Conservation (phyloP, 1,284 basidiomycete genomes). For the Amylostereum chailletii region DNA sequence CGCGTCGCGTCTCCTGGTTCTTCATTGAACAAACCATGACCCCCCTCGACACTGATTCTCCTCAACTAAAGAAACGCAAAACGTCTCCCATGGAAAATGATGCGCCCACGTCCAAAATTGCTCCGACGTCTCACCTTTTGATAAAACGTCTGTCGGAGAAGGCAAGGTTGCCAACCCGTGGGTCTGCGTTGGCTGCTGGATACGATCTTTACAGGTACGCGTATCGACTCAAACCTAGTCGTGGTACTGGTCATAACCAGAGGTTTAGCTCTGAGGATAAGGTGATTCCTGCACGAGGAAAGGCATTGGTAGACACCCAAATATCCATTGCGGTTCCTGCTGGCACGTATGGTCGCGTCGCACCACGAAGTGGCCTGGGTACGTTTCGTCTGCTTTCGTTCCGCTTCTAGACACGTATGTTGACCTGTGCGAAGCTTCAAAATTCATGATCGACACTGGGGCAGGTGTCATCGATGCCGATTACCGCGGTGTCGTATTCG, state of each 20-base stretch:
- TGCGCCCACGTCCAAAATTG: conserved; percentile 17
- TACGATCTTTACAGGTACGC: conserved; percentile 87
- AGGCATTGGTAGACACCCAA: conserved; percentile 86
- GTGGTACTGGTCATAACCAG: conserved; percentile 7
- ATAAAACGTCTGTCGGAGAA: conserved; percentile 81
- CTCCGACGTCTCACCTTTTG: conserved; percentile 51
- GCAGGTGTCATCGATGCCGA: conserved; percentile 97
- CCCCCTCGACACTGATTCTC: conserved; percentile 18
- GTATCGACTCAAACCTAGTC: neutral
- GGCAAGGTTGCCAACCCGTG: conserved; percentile 82
- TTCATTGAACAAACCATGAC: conserved; percentile 1
- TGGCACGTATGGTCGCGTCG: conserved; percentile 94
- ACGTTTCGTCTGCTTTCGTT: conserved; percentile 16
- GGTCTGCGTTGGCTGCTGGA: conserved; percentile 81
- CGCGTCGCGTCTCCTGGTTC: conserved; percentile 4
- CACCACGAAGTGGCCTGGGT: conserved; percentile 92
- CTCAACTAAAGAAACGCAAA: conserved; percentile 50
- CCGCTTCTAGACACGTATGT: neutral
- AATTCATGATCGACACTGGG: conserved; percentile 95
- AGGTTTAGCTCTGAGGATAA: conserved; percentile 65
- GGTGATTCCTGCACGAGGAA: conserved; percentile 75
- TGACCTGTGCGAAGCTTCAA: conserved; percentile 56
- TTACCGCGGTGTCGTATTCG: conserved; percentile 88
- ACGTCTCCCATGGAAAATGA: conserved; percentile 28
- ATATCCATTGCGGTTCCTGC: conserved; percentile 87